Conservation (phyloP, 2,329 filamentous ascomycete species). For the Pseudogymnoascus sp. region DNA sequence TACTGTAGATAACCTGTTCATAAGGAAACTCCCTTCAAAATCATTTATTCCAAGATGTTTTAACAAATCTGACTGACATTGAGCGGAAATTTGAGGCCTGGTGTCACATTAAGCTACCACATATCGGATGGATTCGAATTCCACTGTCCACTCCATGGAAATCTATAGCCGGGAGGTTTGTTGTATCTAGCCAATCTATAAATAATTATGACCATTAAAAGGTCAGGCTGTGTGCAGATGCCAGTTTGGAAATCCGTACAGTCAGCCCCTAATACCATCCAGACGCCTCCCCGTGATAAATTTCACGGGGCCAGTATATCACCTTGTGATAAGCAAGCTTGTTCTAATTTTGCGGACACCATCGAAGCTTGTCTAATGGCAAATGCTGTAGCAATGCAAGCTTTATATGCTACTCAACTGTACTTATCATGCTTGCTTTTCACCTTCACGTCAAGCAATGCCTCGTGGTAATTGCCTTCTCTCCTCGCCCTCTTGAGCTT, state of each 20-base stretch:
- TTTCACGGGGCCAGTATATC: background rate
- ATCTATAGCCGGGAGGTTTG: background rate
- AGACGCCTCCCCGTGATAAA: background rate
- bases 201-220: background rate
- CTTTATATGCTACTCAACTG: conserved; percentile 30
- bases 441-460: conserved; percentile 74
- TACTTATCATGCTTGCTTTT: conserved; percentile 93
- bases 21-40: background rate
- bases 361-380: background rate
- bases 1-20: background rate
- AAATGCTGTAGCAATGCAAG: background rate
- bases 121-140: background rate
- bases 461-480: conserved; percentile 86
- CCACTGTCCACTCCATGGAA: background rate
- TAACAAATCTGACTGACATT: background rate
- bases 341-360: background rate
- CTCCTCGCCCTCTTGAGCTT: conserved; percentile 72
- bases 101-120: background rate
- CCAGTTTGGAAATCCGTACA: background rate
- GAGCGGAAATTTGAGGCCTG: background rate
- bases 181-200: background rate
- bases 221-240: background rate
- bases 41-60: background rate
- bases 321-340: background rate
- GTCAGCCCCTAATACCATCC: background rate